Evolutionary conservation across 306 rosid species (phyloP).

Genomic region (Prunus salicina): DNA sequence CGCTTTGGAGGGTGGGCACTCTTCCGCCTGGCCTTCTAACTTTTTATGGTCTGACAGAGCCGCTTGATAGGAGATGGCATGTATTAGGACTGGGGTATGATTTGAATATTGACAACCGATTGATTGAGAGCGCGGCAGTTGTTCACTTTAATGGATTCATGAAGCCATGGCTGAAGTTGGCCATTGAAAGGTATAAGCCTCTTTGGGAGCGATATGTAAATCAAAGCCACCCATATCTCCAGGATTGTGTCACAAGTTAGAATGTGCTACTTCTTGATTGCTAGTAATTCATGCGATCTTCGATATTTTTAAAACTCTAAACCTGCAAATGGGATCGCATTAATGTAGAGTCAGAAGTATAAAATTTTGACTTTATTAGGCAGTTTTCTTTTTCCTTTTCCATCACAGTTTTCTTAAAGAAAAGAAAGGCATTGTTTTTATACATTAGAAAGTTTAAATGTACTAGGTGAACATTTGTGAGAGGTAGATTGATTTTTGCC

Average conservation of each 20-base stretch:
- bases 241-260: conserved; percentile 74
- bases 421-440: conserved; percentile 40
- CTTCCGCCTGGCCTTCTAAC: conserved; percentile 92
- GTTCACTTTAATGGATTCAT: conserved; percentile 91
- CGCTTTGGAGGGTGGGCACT: conserved; percentile 92
- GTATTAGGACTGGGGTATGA: conserved; percentile 96
- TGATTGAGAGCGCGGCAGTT: conserved; percentile 91
- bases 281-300: conserved; percentile 42
- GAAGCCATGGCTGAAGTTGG: conserved; percentile 99
- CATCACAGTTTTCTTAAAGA: conserved; percentile 42
- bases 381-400: conserved; percentile 29
- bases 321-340: conserved; percentile 35
- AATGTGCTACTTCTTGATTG: conserved; percentile 57
- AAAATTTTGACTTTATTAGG: conserved; percentile 68
- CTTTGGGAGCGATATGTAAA: conserved; percentile 88
- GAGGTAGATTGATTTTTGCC: conserved; percentile 52
- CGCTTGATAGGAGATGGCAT: conserved; percentile 99
- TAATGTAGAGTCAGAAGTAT: conserved; percentile 66
- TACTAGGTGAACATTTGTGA: conserved; percentile 49
- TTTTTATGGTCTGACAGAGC: conserved; percentile 94
- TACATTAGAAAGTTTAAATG: conserved; percentile 56
- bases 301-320: conserved; percentile 28
- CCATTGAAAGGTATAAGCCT: conserved; percentile 78
- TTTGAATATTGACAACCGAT: conserved; percentile 77
- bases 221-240: conserved; percentile 73